Conservation (phyloP, 257 asterid species). For the Scutellaria minor region DNA sequence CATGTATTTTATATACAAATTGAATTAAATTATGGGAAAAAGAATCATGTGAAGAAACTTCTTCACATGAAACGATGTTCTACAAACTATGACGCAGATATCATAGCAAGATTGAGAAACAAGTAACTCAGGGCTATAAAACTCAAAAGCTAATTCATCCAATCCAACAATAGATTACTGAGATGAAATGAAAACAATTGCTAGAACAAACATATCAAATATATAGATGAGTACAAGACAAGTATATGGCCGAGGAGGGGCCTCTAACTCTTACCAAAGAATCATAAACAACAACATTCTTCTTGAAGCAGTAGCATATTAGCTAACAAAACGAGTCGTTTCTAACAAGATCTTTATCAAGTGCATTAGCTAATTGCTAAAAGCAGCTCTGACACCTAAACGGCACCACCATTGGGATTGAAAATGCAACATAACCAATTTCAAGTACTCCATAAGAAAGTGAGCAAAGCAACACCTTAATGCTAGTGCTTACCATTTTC, state of each 20-base stretch:
- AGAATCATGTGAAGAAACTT: neutral
- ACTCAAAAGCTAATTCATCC: neutral
- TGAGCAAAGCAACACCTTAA: neutral
- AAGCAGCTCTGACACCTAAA: neutral
- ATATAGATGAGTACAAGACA: neutral
- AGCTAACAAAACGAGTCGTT: neutral
- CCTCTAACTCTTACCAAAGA: neutral
- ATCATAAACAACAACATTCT: neutral
- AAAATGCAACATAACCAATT: neutral
- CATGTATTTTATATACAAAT: neutral
- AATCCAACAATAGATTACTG: neutral
- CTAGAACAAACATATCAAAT: neutral
- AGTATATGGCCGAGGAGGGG: neutral
- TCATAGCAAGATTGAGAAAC: neutral
- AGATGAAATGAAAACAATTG: neutral
- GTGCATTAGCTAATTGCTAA: neutral
- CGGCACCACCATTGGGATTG: too few relatives aligned
- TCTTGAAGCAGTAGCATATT: neutral
- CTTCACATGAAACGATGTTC: neutral
- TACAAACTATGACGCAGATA: neutral
- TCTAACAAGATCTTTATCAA: neutral
- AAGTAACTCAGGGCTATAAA: neutral
- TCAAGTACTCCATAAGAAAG: slow-evolving; percentile 1
- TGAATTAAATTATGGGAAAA: neutral
- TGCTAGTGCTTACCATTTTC: slow-evolving; percentile 16